Percentiles rank a stretch among this genome's conserved stretches.
phyloP scores from a whole-genome alignment of 768 basidiomycete genomes.

The Collybiopsis luxurians region DNA sequence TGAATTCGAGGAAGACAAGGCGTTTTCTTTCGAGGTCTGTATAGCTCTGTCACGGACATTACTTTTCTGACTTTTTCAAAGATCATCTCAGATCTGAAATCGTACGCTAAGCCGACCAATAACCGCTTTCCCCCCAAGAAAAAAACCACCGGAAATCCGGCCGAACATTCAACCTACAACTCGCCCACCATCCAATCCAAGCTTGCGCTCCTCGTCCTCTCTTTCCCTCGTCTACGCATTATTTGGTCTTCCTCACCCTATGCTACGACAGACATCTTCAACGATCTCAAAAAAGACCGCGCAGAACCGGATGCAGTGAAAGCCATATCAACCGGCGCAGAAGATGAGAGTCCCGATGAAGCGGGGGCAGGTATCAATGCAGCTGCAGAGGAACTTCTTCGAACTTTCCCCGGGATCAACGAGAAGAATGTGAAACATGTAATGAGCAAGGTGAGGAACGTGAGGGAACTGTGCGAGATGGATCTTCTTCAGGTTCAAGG shows the following conservation, averaged over 20 bases:
- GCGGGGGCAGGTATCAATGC: conserved; percentile 67
- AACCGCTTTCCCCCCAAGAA: conserved; percentile 58
- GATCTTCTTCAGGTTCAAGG: conserved; percentile 58
- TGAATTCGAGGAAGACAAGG: conserved; percentile 97
- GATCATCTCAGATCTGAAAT: conserved; percentile 66
- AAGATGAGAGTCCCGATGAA: conserved; percentile 55
- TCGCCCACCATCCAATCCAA: conserved; percentile 79
- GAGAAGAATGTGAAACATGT: conserved; percentile 84
- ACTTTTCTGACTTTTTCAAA: conserved; percentile 20
- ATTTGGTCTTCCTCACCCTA: conserved; percentile 98
- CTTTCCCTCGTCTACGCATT: conserved; percentile 89
- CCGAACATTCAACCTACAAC: conserved; percentile 31
- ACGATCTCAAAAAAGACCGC: conserved; percentile 79
- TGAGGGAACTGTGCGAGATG: conserved; percentile 74
- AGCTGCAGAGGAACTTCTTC: conserved; percentile 79
- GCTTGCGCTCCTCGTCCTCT: conserved; percentile 82
- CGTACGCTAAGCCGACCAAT: conserved; percentile 56
- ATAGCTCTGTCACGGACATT: not conserved
- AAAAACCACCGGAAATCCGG: conserved; percentile 26
- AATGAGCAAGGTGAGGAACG: conserved; percentile 74
- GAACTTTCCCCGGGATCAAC: conserved; percentile 80
- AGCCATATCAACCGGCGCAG: conserved; percentile 80
- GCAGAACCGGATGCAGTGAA: conserved; percentile 76
- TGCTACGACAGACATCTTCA: conserved; percentile 88
- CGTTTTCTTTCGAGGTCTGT: conserved; percentile 82